Base-by-base conservation (phyloP, 768 basidiomycete species). In the Kwoniella botswanensis region DNA sequence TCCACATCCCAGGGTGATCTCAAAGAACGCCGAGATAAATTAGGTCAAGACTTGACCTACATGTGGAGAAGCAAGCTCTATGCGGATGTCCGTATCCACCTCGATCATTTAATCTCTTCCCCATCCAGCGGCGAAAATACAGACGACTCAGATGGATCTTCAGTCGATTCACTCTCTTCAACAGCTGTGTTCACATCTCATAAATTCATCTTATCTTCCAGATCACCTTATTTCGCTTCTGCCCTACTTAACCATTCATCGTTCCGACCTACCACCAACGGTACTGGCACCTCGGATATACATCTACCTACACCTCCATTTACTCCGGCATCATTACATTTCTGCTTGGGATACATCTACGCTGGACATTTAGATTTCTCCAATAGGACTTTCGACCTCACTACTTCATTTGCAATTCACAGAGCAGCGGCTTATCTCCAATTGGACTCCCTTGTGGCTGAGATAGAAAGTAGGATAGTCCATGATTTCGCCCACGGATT, bases 61-160 rank as follows among this genome's bases (percentile, higher is more conserved):
- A 96, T 94, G 93, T 98, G 95, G 96, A 86, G 96, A 42, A 92
- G 92, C 13, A 89, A 94, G 60, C 89, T 98, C 18, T 98, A 94
- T 82, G 93, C 93, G 2, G 96, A 98, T 83, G 89, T 96, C 24
- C 89, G 91, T 63, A 90, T 98, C 65, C 87, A 90, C 0, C 88
- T 95, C 10, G 61, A 67, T 11, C 41, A 43, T 4, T 42, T 54
- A 15, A 46, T 54, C 35, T 4, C 41, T 71, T 60, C 66, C 11
- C 26, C 26, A 26, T 26, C 26, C 18, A 52, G 53, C 5, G 65
- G 73, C 0, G 18, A 72, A 56, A 73, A 73, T 29, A 76, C 76
- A 18, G 76, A 75, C 43, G 59, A 63, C 13, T 76, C 75, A 10
- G 50, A 55, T 24, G 75, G 62, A 59, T 76, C 63, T n/a, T 76